phyloP scores from a whole-genome alignment of 2,329 filamentous ascomycete species.

The Ophiobolus disseminans region DNA sequence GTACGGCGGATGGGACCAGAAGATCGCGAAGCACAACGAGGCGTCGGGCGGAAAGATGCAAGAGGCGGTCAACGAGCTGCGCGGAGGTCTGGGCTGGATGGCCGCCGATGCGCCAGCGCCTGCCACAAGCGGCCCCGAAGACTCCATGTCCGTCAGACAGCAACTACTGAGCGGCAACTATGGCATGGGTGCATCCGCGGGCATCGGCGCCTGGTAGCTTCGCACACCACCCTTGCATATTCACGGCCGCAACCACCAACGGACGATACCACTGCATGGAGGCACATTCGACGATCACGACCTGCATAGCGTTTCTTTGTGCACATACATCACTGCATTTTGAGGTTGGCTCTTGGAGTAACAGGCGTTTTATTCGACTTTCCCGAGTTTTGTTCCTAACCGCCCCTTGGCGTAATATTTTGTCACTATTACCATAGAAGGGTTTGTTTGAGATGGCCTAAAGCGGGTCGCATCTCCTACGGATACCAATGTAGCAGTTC shows the following conservation, averaged over 20 bases:
- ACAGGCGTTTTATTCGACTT: constrained; percentile 9
- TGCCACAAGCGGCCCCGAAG: constrained; percentile 28
- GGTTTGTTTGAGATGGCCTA: too few relatives aligned
- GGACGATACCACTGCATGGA: constrained; percentile 27
- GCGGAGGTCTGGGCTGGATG: constrained; percentile 80
- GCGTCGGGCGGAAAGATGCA: constrained; percentile 82
- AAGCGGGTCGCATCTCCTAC: too few relatives aligned
- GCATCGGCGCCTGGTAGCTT: constrained; percentile 63
- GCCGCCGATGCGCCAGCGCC: constrained; percentile 51
- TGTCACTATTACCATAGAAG: too few relatives aligned
- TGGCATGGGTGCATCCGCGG: constrained; percentile 60
- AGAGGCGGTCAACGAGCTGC: constrained; percentile 79
- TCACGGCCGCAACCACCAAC: constrained; percentile 16
- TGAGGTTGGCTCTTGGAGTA: constrained; percentile 19
- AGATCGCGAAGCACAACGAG: constrained; percentile 84
- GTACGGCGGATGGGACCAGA: constrained; percentile 91
- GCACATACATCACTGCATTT: constrained; percentile 33
- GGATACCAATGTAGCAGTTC: too few relatives aligned
- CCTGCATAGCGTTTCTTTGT: constrained; percentile 47
- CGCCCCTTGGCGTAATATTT: not conserved
- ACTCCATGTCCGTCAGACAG: constrained; percentile 47
- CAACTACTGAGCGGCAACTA: constrained; percentile 65
- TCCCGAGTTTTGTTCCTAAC: too few relatives aligned
- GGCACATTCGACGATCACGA: constrained; percentile 38
- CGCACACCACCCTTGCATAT: constrained; percentile 3